Evolutionary conservation across 208 protist genomes (phyloP).

Genomic region (Leishmania braziliensis): DNA sequence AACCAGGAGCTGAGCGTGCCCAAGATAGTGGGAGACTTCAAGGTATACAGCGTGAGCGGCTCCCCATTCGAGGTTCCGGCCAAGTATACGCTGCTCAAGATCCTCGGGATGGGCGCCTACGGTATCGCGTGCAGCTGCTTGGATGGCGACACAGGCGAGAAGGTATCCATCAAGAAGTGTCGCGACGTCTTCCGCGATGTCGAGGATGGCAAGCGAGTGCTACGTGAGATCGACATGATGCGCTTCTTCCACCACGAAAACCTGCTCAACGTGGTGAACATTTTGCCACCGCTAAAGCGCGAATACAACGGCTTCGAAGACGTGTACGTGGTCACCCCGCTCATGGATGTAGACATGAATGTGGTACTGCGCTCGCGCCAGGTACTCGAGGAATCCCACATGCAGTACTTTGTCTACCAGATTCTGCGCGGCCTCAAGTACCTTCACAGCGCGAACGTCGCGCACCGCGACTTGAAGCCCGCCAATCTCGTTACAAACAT

Average conservation of each 20-base stretch:
- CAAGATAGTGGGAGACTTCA: slow-evolving; percentile 84
- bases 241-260: slow-evolving; percentile 94
- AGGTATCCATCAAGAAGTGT: slow-evolving; percentile 91
- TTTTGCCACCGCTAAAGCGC: slow-evolving; percentile 87
- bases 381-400: slow-evolving; percentile 79
- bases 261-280: slow-evolving; percentile 93
- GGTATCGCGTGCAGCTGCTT: slow-evolving; percentile 95
- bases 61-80: slow-evolving; percentile 79
- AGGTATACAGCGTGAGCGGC: slow-evolving; percentile 87
- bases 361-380: slow-evolving; percentile 92
- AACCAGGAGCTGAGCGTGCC: slow-evolving; percentile 83
- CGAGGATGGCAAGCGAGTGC: slow-evolving; percentile 93
- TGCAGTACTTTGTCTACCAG: slow-evolving; percentile 89
- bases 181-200: slow-evolving; percentile 87
- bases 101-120: slow-evolving; percentile 96
- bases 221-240: slow-evolving; percentile 94
- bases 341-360: slow-evolving; percentile 97
- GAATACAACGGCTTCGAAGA: slow-evolving; percentile 93
- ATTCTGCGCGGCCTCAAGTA: slow-evolving; percentile 91
- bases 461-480: slow-evolving; percentile 92
- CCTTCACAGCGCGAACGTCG: slow-evolving; percentile 88
- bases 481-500: slow-evolving; percentile 90
- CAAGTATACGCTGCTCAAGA: slow-evolving; percentile 85
- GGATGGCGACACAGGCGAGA: slow-evolving; percentile 77
- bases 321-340: slow-evolving; percentile 97